Evolutionary conservation across 1,139 yeast genomes (phyloP), one percentile per base, ranked within the genome.

Genomic region (Citeromyces hawaiiensis): DNA sequence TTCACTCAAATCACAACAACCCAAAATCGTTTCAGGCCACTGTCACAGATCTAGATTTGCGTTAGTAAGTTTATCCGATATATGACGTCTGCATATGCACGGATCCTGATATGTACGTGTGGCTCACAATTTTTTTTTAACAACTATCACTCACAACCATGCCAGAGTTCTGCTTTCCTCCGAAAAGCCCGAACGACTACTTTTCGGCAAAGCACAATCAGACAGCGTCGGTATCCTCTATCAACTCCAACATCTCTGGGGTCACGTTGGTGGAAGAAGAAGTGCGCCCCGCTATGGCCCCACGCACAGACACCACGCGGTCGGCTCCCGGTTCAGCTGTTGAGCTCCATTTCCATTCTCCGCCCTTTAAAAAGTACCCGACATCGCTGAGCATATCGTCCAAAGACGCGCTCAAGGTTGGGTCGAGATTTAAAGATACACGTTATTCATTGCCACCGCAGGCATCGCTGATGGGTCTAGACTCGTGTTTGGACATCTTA

Each of bases 401-500:
- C 27, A 23, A 23, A 9, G 27, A 23, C 11, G 27, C 27, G 8
- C 27, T 23, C 27, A 23, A 23, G 27, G 9, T 23, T 11, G 27
- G 27, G 27, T 23, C 27, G 13, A n/a, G 39, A n/a, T 38, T 38
- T 33, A 38, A 38, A 15, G 39, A 38, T 16, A 18, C 36, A 4
- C 16, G 17, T 4, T 38, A 38, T 33, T 23, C 25, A 6, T 8
- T 38, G 23, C 39, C 39, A 8, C 16, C 16, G 3, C 36, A 33
- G 23, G 34, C 36, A 9, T 9, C 11, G 15, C 4, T 38, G 16
- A 13, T 33, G 23, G 5, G 15, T 10, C n/a, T 14, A 11, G 36
- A 15, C 10, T 36, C 34, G 23, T n/a, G 31, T 23, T n/a, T 33
- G 11, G 56, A 48, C 40, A 48, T 47, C 2, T 38, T 53, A n/a